Conservation (phyloP, 2,329 filamentous ascomycete genomes). For the Botryotinia narcissicola region DNA sequence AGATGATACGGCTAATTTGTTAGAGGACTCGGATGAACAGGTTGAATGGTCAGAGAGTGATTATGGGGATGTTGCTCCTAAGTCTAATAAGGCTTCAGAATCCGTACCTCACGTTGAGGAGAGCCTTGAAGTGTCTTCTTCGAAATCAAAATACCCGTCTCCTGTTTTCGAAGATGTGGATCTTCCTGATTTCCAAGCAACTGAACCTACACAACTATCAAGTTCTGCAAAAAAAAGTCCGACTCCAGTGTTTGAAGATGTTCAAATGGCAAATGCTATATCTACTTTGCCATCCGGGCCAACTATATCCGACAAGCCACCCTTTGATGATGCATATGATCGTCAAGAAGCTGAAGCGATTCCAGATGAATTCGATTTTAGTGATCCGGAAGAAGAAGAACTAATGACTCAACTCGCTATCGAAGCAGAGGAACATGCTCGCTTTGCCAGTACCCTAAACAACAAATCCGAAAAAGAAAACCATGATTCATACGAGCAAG, state of each 20-base stretch:
- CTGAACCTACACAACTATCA: constrained; percentile 1
- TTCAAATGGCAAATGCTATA: constrained; percentile 23
- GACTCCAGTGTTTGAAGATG: constrained; percentile 32
- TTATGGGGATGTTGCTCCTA: constrained; percentile 33
- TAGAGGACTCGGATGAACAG: constrained; percentile 33
- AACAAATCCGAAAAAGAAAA: constrained; percentile 68
- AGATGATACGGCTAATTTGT: background rate
- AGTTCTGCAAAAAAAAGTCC: constrained; percentile 24
- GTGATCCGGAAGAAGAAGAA: constrained; percentile 89
- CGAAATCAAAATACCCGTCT: constrained; percentile 41
- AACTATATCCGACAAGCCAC: background rate
- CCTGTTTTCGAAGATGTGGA: constrained; percentile 52
- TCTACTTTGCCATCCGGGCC: constrained; percentile 14
- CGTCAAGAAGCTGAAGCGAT: constrained; percentile 35
- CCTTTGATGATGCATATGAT: constrained; percentile 28
- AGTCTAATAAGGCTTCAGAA: background rate
- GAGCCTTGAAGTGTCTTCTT: constrained; percentile 2
- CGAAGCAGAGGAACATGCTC: constrained; percentile 90
- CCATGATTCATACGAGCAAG: constrained; percentile 77
- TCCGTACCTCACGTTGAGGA: background rate
- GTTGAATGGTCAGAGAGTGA: constrained; percentile 57
- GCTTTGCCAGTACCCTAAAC: constrained; percentile 86
- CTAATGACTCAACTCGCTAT: constrained; percentile 80
- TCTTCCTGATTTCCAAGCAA: constrained; percentile 31
- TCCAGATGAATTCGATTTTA: constrained; percentile 61